phyloP scores from a whole-genome alignment of 1,284 basidiomycete species.

The Stygiomarasmius scandens region DNA sequence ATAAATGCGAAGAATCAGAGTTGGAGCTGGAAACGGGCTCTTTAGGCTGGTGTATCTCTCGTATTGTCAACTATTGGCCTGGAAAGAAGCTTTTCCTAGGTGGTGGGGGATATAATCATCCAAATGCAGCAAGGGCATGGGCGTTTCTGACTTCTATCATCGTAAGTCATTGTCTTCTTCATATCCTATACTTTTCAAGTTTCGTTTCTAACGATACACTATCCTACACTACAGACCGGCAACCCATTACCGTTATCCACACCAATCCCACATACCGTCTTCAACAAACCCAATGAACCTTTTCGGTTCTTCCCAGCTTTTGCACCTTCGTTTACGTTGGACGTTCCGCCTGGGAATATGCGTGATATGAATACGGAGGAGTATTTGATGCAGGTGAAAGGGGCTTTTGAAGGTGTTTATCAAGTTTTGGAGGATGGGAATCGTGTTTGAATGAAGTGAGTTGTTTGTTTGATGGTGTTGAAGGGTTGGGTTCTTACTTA shows the following conservation, averaged over 20 bases:
- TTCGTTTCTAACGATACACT: no score
- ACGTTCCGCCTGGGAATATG: constrained; percentile 72
- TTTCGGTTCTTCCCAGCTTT: constrained; percentile 60
- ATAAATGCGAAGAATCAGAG: no score
- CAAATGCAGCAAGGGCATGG: constrained; percentile 87
- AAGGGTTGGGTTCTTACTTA: no score
- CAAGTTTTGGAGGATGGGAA: constrained; percentile 5
- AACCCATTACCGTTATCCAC: constrained; percentile 57
- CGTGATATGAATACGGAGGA: constrained; percentile 70
- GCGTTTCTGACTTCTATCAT: constrained; percentile 76
- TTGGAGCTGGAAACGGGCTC: constrained; percentile 47
- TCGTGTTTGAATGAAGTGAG: not conserved
- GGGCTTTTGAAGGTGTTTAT: constrained; percentile 9
- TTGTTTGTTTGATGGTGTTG: no score
- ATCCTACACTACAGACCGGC: constrained; percentile 47
- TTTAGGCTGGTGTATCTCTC: constrained; percentile 68
- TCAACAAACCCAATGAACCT: constrained; percentile 50
- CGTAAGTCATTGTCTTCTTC: constrained; percentile 47
- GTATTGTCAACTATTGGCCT: constrained; percentile 60
- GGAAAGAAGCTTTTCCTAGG: constrained; percentile 67
- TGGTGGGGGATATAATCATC: constrained; percentile 79
- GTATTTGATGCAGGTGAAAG: constrained; percentile 46
- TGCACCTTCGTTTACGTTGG: constrained; percentile 78
- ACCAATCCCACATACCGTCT: constrained; percentile 56
- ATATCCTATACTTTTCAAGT: not conserved